Percentiles rank a stretch among this genome's conserved stretches.
phyloP scores from a whole-genome alignment of 106 monocot genomes.

The Ottelia alismoides region DNA sequence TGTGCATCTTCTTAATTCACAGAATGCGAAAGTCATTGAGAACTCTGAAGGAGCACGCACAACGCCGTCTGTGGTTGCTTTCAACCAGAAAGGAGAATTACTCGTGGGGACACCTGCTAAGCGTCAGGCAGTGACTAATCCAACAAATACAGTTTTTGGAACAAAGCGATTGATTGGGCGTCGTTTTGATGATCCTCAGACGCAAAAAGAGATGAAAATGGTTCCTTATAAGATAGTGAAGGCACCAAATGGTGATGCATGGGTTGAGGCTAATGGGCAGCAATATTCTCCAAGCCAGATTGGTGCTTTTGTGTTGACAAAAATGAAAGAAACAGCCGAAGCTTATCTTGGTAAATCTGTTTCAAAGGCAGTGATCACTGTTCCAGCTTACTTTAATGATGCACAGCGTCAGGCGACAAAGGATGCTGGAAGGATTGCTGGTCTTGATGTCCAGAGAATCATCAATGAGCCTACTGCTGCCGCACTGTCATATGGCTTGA shows the following conservation, averaged over 20 bases:
- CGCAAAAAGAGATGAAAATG: constrained; percentile 63
- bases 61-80: constrained; percentile 55
- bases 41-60: constrained; percentile 42
- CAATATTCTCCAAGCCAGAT: constrained; percentile 59
- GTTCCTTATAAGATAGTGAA: constrained; percentile 51
- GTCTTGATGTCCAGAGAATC: constrained; percentile 51
- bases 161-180: constrained; percentile 44
- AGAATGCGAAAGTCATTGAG: constrained; percentile 49
- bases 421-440: constrained; percentile 51
- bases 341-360: constrained; percentile 56
- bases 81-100: constrained; percentile 39
- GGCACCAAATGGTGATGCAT: constrained; percentile 54
- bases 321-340: constrained; percentile 56
- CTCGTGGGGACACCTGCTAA: constrained; percentile 51
- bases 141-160: constrained; percentile 48
- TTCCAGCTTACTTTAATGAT: constrained; percentile 59
- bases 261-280: constrained; percentile 55
- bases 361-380: constrained; percentile 46
- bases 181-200: constrained; percentile 41
- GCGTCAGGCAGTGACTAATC: constrained; percentile 46
- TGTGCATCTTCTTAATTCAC: constrained; percentile 2
- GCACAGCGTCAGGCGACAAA: constrained; percentile 47
- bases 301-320: constrained; percentile 48
- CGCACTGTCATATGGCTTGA: constrained; percentile 56
- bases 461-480: constrained; percentile 71